Evolutionary conservation across 164 flowering plant species (phyloP).

Genomic region (Euptelea pleiosperma): DNA sequence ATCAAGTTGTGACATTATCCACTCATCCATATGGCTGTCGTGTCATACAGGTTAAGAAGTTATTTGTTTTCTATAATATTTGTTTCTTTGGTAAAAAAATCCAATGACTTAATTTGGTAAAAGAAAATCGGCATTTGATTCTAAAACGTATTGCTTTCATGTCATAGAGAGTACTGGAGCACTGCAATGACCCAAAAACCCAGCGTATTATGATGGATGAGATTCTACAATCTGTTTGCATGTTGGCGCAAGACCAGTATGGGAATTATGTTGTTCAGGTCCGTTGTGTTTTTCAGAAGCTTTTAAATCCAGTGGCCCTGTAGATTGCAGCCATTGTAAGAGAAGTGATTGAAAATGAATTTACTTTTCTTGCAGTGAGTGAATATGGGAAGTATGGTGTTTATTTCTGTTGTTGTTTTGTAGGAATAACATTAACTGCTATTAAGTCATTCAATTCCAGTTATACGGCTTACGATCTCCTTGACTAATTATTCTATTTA

Average conservation of each 20-base stretch:
- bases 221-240: constrained; percentile 69
- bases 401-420: too few relatives aligned
- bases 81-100: background rate
- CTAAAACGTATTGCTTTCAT: constrained; percentile 3
- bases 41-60: constrained; percentile 68
- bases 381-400: too few relatives aligned
- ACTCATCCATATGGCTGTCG: constrained; percentile 93
- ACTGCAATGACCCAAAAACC: constrained; percentile 65
- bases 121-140: background rate
- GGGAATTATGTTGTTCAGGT: constrained; percentile 94
- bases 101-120: too few relatives aligned
- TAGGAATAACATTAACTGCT: too few relatives aligned
- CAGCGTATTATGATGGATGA: constrained; percentile 75
- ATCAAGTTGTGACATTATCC: constrained; percentile 76
- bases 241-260: constrained; percentile 86
- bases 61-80: background rate
- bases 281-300: constrained; percentile 5
- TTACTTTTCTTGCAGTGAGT: too few relatives aligned
- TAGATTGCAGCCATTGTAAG: too few relatives aligned
- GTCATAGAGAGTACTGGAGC: constrained; percentile 73
- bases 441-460: too few relatives aligned
- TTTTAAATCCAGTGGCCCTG: background rate
- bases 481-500: too few relatives aligned
- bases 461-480: too few relatives aligned
- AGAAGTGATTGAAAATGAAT: too few relatives aligned